These are phyloP conservation scores for Aspergillus sp. DNA, from an alignment of 2,329 filamentous ascomycete genomes.

Conservation along the genomic window DNA sequence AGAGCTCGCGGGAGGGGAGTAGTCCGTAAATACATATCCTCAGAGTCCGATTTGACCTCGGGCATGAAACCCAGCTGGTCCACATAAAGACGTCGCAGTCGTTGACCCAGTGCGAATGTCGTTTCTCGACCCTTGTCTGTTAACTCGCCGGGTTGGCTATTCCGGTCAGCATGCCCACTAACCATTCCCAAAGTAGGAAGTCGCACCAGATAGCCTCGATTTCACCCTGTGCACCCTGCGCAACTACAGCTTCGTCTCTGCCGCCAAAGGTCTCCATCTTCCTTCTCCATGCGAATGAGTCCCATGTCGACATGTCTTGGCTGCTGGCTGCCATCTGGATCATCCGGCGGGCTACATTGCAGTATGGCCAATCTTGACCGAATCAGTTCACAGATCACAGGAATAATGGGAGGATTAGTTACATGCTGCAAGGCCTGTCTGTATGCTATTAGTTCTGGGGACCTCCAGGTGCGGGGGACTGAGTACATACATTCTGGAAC, in stretches of 20 bases:
- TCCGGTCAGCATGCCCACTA: constrained; percentile 9
- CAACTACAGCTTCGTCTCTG: constrained; percentile 63
- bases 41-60: constrained; percentile 45
- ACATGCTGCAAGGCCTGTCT: constrained; percentile 48
- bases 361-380: constrained; percentile 75
- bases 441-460: constrained; percentile 14
- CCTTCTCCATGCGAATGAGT: constrained; percentile 57
- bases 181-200: not conserved
- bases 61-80: constrained; percentile 69
- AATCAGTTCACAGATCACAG: constrained; percentile 11
- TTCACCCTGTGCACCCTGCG: constrained; percentile 60
- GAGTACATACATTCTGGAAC: constrained; percentile 61
- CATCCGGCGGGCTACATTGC: constrained; percentile 66
- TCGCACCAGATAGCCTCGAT: constrained; percentile 66
- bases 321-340: constrained; percentile 53
- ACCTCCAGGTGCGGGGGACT: not conserved
- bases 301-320: constrained; percentile 49
- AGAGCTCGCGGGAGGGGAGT: constrained; percentile 70
- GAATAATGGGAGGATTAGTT: constrained; percentile 11
- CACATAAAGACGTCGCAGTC: constrained; percentile 66
- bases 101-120: constrained; percentile 61
- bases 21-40: constrained; percentile 64
- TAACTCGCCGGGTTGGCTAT: constrained; percentile 55
- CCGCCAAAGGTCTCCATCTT: constrained; percentile 75
- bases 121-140: constrained; percentile 69